phyloP scores from a whole-genome alignment of 768 basidiomycete genomes.

The Amanita polypyramis region DNA sequence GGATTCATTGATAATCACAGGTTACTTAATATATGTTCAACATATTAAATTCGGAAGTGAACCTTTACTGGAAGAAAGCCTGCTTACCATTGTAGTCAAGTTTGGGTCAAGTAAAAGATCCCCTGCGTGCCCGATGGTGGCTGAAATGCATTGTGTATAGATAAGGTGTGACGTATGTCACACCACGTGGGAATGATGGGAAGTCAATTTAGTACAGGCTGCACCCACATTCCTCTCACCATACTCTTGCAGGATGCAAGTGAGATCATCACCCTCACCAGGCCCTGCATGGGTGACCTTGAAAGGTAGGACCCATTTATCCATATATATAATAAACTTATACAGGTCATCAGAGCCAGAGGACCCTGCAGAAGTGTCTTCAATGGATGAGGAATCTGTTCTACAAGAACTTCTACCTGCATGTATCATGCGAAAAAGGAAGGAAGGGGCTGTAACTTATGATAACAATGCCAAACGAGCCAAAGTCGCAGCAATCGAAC shows the following conservation, averaged over 20 bases:
- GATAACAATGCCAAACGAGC: conserved; percentile 1
- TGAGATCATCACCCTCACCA: conserved; percentile 4
- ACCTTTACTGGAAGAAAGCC: no score
- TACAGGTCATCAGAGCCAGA: neutral
- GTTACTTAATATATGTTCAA: no score
- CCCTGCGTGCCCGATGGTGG: no score
- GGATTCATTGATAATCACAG: no score
- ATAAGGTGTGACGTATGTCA: no score
- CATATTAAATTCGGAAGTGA: no score
- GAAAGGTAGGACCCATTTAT: neutral
- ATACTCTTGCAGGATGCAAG: neutral
- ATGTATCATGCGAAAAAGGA: neutral
- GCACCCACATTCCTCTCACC: neutral
- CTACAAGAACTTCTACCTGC: neutral
- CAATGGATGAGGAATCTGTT: conserved; percentile 1
- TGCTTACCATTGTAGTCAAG: no score
- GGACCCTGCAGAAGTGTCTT: neutral
- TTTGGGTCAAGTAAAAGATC: no score
- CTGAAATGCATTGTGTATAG: no score
- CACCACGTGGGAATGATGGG: neutral
- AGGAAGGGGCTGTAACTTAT: neutral
- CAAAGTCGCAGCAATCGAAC: neutral
- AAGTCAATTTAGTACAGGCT: neutral
- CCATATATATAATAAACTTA: neutral
- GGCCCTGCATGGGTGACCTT: conserved; percentile 8